Evolutionary conservation across 768 basidiomycete species (phyloP), one percentile per base, ranked within the genome.

Genomic region (Royoungia palumana): DNA sequence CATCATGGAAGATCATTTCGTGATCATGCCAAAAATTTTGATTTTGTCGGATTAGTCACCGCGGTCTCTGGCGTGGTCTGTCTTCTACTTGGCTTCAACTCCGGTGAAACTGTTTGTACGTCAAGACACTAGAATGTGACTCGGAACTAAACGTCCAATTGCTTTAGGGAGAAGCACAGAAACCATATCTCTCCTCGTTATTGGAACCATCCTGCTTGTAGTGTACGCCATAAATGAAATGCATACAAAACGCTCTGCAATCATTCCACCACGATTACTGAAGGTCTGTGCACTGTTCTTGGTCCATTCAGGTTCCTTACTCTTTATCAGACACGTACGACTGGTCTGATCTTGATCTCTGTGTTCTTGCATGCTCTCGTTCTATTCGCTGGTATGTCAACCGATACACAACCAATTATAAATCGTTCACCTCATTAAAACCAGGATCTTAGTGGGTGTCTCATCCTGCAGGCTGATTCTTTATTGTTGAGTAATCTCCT

Each of bases 211-310:
- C 37, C 46, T 73, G 20, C 59, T 75, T 20, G 46, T 69, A 5
- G 10, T 51, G 10, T 68, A 49, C 20, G 60, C 38, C 2, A 41
- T 67, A 12, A 74, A 76, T 51, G 73, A 75, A 40, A 37, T 64
- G 1, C 60, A 49, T 35, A 72, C 71, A 6, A 60, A 49, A 30
- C 55, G 61, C 11, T 65, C 63, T n/a, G 68, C 74, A 2, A 69
- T 75, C 46, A 60, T 73, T 19, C 73, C 74, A 0, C 68, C 70
- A 3, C 65, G 75, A 20, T 38, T 74, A 14, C 72, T 73, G 57
- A 68, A 63, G 57, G 67, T 20, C 36, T 51, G 47, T 35, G 54
- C 49, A n/a, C 4, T 32, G 10, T 24, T 9, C 35, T 24, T 16
- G 7, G 11, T 25, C 44, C 30, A 13, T 35, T 11, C 17, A 24